Conservation (phyloP, 805 yeast genomes). For the Kodamaea laetipori region DNA sequence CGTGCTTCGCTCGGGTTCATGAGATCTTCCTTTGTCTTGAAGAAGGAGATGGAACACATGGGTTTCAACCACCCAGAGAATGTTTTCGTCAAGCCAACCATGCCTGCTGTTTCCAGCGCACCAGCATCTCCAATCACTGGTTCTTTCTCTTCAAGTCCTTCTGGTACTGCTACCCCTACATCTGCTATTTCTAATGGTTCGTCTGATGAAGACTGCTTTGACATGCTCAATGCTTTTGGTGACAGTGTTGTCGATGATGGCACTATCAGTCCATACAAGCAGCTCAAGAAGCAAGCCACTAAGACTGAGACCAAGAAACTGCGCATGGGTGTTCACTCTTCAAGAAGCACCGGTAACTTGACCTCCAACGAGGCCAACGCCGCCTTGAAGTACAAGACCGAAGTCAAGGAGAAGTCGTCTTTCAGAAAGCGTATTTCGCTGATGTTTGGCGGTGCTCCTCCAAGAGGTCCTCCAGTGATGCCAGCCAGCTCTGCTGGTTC, state of each 20-base stretch:
- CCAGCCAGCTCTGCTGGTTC: slow-evolving; percentile 3
- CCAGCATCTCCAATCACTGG: neutral
- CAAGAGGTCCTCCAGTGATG: slow-evolving; percentile 5
- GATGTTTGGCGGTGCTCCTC: slow-evolving; percentile 10
- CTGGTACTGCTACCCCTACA: slow-evolving; percentile 13
- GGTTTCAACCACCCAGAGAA: slow-evolving; percentile 38
- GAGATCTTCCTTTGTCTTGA: slow-evolving; percentile 45
- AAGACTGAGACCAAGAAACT: slow-evolving; percentile 7
- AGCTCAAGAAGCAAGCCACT: slow-evolving; percentile 5
- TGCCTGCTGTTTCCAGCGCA: slow-evolving; percentile 22
- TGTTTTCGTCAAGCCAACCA: slow-evolving; percentile 23
- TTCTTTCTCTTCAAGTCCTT: neutral
- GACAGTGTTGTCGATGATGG: neutral
- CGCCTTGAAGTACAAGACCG: slow-evolving; percentile 16
- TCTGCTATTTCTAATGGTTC: slow-evolving; percentile 6
- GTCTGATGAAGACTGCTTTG: slow-evolving; percentile 25
- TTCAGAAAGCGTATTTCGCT: slow-evolving; percentile 20
- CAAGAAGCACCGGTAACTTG: slow-evolving; percentile 8
- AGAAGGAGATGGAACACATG: slow-evolving; percentile 39
- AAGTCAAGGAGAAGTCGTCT: slow-evolving; percentile 17
- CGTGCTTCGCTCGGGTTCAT: slow-evolving; percentile 46
- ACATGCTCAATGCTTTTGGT: slow-evolving; percentile 26
- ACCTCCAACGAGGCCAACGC: slow-evolving; percentile 16
- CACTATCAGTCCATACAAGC: slow-evolving; percentile 3
- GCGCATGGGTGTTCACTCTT: slow-evolving; percentile 4